phyloP scores from a whole-genome alignment of 805 yeast genomes.

The Candida anglica region DNA sequence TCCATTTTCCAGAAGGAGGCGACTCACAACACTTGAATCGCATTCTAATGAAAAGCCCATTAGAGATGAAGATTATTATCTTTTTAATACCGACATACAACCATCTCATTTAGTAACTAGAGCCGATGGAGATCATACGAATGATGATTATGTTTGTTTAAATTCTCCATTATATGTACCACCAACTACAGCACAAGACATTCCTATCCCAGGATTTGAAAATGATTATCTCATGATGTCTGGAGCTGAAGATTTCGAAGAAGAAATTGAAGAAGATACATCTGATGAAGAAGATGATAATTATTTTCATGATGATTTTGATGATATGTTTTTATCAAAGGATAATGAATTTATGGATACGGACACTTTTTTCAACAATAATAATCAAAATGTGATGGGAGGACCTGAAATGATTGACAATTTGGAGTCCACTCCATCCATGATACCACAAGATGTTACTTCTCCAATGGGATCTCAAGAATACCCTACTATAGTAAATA shows the following conservation, averaged over 20 bases:
- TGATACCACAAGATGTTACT: not conserved
- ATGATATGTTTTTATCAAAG: slow-evolving; percentile 17
- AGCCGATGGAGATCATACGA: slow-evolving; percentile 12
- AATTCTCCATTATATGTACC: slow-evolving; percentile 30
- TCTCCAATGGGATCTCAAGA: not conserved
- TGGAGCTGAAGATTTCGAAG: slow-evolving; percentile 32
- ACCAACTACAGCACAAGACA: slow-evolving; percentile 10
- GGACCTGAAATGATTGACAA: not conserved
- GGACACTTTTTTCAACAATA: slow-evolving; percentile 3
- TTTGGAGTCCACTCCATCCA: not conserved
- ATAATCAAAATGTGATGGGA: slow-evolving; percentile 2
- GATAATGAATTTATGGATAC: slow-evolving; percentile 1
- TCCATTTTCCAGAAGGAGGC: slow-evolving; percentile 19
- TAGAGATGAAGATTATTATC: slow-evolving; percentile 33
- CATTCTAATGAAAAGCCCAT: slow-evolving; percentile 10
- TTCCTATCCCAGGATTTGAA: slow-evolving; percentile 27
- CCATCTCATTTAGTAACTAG: slow-evolving; percentile 34
- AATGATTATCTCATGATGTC: slow-evolving; percentile 29
- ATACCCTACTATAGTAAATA: not conserved
- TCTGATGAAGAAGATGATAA: slow-evolving; percentile 37
- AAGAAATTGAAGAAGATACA: slow-evolving; percentile 40
- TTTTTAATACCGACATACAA: slow-evolving; percentile 39
- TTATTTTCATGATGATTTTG: slow-evolving; percentile 35
- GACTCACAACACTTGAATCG: slow-evolving; percentile 30
- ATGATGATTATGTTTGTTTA: slow-evolving; percentile 17